A percentile compares a stretch with the other conserved stretches of the same genome.
Evolutionary conservation across 768 basidiomycete genomes (phyloP).

Genomic region (Phylloporus rhodoxanthus): DNA sequence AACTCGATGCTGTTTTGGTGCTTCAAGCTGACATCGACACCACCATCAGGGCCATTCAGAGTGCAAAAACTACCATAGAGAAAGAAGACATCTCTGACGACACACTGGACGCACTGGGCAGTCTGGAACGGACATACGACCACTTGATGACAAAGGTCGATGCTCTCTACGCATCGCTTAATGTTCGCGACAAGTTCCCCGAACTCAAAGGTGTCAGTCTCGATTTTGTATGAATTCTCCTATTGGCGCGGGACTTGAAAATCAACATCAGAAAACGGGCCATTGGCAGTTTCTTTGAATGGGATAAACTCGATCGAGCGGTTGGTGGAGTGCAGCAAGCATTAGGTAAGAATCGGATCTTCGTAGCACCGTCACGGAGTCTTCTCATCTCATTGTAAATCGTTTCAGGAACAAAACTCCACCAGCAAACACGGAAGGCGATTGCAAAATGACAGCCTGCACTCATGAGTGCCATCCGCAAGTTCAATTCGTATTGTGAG

Average conservation of each 20-base stretch:
- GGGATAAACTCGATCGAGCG: constrained; percentile 1
- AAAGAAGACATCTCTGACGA: no score
- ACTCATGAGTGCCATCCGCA: constrained; percentile 6
- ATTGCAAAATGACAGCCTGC: constrained; percentile 1
- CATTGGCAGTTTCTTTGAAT: neutral
- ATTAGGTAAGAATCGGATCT: neutral
- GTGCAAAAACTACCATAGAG: no score
- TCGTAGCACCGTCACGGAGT: no score
- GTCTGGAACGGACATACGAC: neutral
- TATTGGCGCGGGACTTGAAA: neutral
- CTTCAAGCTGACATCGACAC: no score
- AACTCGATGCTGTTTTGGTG: no score
- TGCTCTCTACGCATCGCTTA: neutral
- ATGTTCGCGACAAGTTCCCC: neutral
- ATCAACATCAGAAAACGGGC: neutral
- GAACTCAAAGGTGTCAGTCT: neutral
- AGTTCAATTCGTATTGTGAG: constrained; percentile 28
- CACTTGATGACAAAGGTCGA: neutral
- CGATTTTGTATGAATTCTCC: neutral
- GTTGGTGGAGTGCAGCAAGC: neutral
- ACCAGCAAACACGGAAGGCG: neutral
- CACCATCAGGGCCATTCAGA: no score
- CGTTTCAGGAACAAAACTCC: neutral
- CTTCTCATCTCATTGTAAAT: no score
- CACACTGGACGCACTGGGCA: neutral